Base-by-base conservation (phyloP, 768 basidiomycete species). In the Basidioascus undulatus region DNA sequence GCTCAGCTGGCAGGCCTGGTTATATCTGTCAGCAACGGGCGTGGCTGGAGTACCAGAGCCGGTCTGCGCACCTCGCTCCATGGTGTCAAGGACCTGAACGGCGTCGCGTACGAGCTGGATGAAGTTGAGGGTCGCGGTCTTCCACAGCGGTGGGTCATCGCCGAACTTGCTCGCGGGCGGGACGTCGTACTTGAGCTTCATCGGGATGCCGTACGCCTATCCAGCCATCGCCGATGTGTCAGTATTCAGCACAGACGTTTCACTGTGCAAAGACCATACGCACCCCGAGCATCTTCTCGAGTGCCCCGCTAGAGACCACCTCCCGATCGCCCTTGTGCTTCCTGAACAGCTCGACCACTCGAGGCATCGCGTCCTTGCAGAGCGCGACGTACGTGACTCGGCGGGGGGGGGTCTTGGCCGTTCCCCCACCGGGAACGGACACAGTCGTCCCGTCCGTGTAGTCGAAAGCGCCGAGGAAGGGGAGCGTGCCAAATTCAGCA, bases 121-220 rank as follows among this genome's bases (percentile, higher is more conserved):
- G 57, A 82, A 82, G 51, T 65, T 72, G 12, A 65, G 68, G 2
- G 78, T 83, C n/a, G 84, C 87, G 0, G 83, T 86, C 60, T 86
- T 87, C 89, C 89, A 96, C 3, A 98, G 60, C 0, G 87, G 84
- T 18, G 58, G 60, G 51, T 87, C 89, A 40, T 80, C 75, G 3
- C 81, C 83, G 53, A 72, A 82, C 53, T 76, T 84, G 31, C 77
- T 83, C 0, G 89, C 69, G 0, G 78, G 61, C 0, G 89, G 87
- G 55, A 87, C 92, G 27, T 89, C 83, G 47, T 94, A 89, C 58
- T 87, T 87, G 47, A 96, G 62, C 53, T 86, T 84, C 55, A 94
- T 72, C 2, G 89, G 86, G 26, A 89, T 75, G 4, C 79, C 71
- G 50, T 80, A 86, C 0, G 84, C 76, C 79, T 83, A 32, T 1